These are phyloP conservation scores for Plectranthus barbatus DNA, from an alignment of 257 asterid genomes.

Conservation along the genomic window DNA sequence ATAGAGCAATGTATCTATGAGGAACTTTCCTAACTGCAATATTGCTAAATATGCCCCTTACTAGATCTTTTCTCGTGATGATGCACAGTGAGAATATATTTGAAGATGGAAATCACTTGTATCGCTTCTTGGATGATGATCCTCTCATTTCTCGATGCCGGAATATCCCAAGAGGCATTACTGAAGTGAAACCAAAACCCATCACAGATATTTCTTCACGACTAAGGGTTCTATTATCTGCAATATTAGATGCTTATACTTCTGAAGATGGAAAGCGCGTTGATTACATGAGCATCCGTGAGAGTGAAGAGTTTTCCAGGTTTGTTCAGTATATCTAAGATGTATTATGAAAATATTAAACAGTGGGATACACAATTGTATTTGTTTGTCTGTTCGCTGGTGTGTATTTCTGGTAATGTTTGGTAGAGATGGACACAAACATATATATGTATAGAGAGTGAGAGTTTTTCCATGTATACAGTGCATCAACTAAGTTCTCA, in stretches of 20 bases:
- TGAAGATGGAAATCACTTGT: constrained; percentile 71
- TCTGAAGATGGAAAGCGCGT: constrained; percentile 69
- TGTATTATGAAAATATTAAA: not conserved
- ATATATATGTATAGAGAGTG: not conserved
- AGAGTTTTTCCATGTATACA: not conserved
- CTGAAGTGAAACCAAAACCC: constrained; percentile 72
- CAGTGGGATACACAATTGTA: not conserved
- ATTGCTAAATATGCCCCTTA: constrained; percentile 11
- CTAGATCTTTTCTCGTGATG: constrained; percentile 3
- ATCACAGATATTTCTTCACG: constrained; percentile 68
- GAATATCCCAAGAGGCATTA: constrained; percentile 82
- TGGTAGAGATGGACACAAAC: too few relatives aligned
- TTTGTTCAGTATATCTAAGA: constrained; percentile 11
- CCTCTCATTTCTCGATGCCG: constrained; percentile 71
- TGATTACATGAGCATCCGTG: constrained; percentile 78
- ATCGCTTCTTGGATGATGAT: constrained; percentile 80
- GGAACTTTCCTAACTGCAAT: not conserved
- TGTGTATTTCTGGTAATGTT: too few relatives aligned
- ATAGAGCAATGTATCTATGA: too few relatives aligned
- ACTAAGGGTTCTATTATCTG: constrained; percentile 51
- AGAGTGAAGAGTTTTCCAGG: constrained; percentile 96
- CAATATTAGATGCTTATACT: constrained; percentile 77
- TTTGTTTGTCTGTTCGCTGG: too few relatives aligned
- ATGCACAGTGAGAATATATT: constrained; percentile 56
- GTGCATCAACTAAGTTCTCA: not conserved